phyloP scores from a whole-genome alignment of 2,329 filamentous ascomycete species.

The Rhynchosporium secalis region DNA sequence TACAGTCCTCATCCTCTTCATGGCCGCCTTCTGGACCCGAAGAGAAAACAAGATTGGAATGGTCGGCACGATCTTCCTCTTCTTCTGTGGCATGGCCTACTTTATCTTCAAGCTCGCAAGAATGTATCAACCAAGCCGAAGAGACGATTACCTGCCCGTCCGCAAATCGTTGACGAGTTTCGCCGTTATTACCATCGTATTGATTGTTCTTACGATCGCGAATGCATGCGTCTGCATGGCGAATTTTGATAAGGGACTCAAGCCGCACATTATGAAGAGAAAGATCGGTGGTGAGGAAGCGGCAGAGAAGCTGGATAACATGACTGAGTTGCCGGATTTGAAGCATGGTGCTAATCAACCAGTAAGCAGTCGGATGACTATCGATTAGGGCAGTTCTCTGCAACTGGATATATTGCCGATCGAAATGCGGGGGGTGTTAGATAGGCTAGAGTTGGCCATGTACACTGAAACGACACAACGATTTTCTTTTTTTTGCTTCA shows the following conservation, averaged over 20 bases:
- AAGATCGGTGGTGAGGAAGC: constrained; percentile 48
- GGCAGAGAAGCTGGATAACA: constrained; percentile 50
- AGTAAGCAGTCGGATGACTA: constrained; percentile 49
- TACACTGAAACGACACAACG: constrained; percentile 33
- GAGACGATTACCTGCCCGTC: constrained; percentile 70
- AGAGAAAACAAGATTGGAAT: constrained; percentile 81
- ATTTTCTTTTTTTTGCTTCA: constrained; percentile 27
- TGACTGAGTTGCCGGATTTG: constrained; percentile 48
- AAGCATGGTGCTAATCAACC: constrained; percentile 39
- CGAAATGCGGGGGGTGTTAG: constrained; percentile 22
- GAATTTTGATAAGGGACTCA: constrained; percentile 89
- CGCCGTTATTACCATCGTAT: constrained; percentile 84
- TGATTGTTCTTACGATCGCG: constrained; percentile 84
- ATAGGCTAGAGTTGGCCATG: constrained; percentile 27
- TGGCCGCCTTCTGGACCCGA: constrained; percentile 81
- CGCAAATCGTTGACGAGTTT: constrained; percentile 88
- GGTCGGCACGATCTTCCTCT: constrained; percentile 75
- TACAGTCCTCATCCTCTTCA: constrained; percentile 83
- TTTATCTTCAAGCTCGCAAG: constrained; percentile 98
- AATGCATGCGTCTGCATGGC: constrained; percentile 84
- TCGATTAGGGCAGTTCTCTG: constrained; percentile 42
- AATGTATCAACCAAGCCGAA: constrained; percentile 74
- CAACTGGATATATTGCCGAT: no score
- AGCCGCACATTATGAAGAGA: constrained; percentile 73
- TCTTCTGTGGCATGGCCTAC: constrained; percentile 86